Base-by-base conservation (phyloP, 352 stramenopile genomes). In the Pythium oligandrum region DNA sequence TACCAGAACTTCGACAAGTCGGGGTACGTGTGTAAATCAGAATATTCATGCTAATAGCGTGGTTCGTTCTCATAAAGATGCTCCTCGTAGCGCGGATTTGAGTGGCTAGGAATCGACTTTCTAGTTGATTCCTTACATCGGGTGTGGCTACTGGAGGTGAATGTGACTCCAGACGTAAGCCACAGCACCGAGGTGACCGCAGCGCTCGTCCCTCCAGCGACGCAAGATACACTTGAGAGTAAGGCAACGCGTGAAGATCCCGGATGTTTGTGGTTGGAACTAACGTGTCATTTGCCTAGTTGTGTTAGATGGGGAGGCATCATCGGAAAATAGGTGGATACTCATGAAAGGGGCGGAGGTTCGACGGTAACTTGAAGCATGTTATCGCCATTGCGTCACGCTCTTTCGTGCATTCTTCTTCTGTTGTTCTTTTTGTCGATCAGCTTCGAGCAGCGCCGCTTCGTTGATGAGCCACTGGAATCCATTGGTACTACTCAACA, bases 21-120 rank as follows among this genome's bases (percentile, higher is more conserved):
- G 82, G 75, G 40, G 82, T 92, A 58, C 17, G 71, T 73, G 31
- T 26, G n/a, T 40, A 2, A 42, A 9, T 36, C 32, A 9, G 51
- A 3, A 17, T 50, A 43, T 9, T 33, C 48, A 50, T 42, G 35
- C 30, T 52, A 7, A 6, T 55, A 6, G 31, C 17, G 17, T 40
- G 17, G 26, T 30, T 10, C 34, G 6, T 17, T 57, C 26, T 58
- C 9, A 44, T 42, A 6, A 17, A 37, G 9, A 32, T 26, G 17
- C 17, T 26, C 17, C 17, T n/a, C 45, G 31, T 51, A 92, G 77
- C 48, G 61, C 51, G 83, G 83, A 4, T 93, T 93, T 40, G 85
- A 95, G 53, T 95, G 85, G 85, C 78, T 95, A 32, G 85, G 85
- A 0, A 80, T 93, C 32, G 85, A 95, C 57, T 90, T 94, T 36